Evolutionary conservation across 1,139 yeast genomes (phyloP).

Genomic region (Yamadazyma triangularis): DNA sequence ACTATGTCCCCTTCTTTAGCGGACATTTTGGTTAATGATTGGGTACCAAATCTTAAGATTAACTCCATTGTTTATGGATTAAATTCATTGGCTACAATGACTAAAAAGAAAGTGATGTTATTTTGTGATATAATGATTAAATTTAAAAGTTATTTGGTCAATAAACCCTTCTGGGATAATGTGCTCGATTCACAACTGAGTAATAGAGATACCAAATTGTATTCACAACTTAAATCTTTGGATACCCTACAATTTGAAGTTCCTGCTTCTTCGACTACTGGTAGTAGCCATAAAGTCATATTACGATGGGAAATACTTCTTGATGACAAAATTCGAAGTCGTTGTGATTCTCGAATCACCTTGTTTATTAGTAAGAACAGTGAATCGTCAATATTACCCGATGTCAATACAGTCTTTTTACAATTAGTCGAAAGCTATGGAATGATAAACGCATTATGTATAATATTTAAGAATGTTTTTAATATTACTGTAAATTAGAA

Average conservation of each 20-base stretch:
- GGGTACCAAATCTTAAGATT: constrained; percentile 23
- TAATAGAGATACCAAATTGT: constrained; percentile 3
- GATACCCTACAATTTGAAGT: constrained; percentile 6
- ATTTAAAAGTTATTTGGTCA: constrained; percentile 10
- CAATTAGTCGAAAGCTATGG: constrained; percentile 22
- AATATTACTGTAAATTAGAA: constrained; percentile 8
- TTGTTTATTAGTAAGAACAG: too few species aligned
- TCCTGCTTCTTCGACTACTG: constrained; percentile 3
- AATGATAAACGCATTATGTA: constrained; percentile 18
- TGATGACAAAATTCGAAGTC: constrained; percentile 20
- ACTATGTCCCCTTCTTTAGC: constrained; percentile 22
- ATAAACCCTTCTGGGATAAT: constrained; percentile 1
- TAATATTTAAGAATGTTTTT: constrained; percentile 21
- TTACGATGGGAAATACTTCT: constrained; percentile 28
- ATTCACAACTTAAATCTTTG: constrained; percentile 11
- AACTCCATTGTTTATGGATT: constrained; percentile 27
- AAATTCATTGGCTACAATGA: constrained; percentile 24
- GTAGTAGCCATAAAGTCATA: constrained; percentile 9
- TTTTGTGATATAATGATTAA: constrained; percentile 14
- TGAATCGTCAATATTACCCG: neutral
- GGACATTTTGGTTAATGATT: constrained; percentile 17
- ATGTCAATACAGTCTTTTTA: neutral
- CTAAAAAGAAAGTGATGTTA: constrained; percentile 18
- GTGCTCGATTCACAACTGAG: neutral
- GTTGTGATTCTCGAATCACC: constrained; percentile 18